Percentiles rank a stretch among this genome's conserved stretches.
phyloP scores from a whole-genome alignment of 139 green algal species.

The Chlorella ohadii region DNA sequence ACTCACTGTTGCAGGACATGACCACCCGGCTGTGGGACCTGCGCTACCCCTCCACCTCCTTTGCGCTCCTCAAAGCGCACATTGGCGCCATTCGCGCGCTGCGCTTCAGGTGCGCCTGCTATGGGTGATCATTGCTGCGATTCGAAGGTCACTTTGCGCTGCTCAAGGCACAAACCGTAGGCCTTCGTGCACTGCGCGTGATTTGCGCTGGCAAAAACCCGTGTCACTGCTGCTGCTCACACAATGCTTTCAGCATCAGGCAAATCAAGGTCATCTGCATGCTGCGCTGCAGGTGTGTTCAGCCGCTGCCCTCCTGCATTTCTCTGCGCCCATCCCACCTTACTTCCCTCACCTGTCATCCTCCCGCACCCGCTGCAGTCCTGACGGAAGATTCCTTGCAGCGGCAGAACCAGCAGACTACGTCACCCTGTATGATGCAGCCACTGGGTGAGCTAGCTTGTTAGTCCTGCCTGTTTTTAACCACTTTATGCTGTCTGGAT shows the following conservation, averaged over 20 bases:
- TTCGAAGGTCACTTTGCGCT: too few relatives aligned
- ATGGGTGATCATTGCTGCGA: too few relatives aligned
- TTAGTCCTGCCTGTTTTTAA: too few relatives aligned
- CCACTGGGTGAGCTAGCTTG: background rate
- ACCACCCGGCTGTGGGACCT: slow-evolving; percentile 87
- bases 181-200: slow-evolving; percentile 51
- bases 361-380: slow-evolving; percentile 37
- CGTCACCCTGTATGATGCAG: slow-evolving; percentile 89
- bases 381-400: slow-evolving; percentile 81
- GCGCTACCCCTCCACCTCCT: slow-evolving; percentile 43
- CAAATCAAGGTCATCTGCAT: too few relatives aligned
- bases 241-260: too few relatives aligned
- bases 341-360: too few relatives aligned
- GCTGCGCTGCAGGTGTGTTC: too few relatives aligned
- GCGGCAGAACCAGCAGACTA: slow-evolving; percentile 94
- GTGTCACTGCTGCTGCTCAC: too few relatives aligned
- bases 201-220: background rate
- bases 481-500: too few relatives aligned
- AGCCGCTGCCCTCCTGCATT: background rate
- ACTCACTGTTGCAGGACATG: slow-evolving; percentile 67
- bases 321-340: too few relatives aligned
- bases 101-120: slow-evolving; percentile 12
- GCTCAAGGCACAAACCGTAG: slow-evolving; percentile 77
- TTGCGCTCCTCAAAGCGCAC: slow-evolving; percentile 63
- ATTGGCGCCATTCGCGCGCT: slow-evolving; percentile 78